phyloP scores from a whole-genome alignment of 2,329 filamentous ascomycete genomes.

The Hymenoscyphus occultus region DNA sequence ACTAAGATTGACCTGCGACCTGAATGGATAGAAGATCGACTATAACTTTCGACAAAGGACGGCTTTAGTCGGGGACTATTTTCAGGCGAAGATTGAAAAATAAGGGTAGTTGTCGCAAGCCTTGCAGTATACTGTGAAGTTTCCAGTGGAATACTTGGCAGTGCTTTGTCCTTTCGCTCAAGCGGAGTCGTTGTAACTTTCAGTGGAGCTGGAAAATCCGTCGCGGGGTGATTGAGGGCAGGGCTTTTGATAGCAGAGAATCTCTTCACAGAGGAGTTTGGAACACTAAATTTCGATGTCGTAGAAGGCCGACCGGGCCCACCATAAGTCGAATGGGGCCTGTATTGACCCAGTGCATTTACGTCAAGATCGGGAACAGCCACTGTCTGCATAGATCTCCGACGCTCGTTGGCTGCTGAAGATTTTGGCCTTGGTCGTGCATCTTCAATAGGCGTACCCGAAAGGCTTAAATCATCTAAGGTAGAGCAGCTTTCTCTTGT shows the following conservation, averaged over 20 bases:
- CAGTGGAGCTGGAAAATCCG: slow-evolving; percentile 4
- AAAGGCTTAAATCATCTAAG: slow-evolving; percentile 26
- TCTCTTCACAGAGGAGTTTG: slow-evolving; percentile 29
- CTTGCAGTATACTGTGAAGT: not conserved
- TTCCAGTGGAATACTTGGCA: slow-evolving; percentile 14
- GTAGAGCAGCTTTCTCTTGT: slow-evolving; percentile 49
- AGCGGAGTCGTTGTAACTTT: slow-evolving; percentile 11
- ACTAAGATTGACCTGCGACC: slow-evolving; percentile 24
- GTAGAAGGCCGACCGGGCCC: slow-evolving; percentile 18
- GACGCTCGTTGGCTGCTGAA: slow-evolving; percentile 30
- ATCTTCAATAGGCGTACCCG: slow-evolving; percentile 24
- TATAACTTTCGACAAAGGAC: not conserved
- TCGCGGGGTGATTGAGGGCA: not conserved
- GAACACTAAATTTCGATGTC: slow-evolving; percentile 35
- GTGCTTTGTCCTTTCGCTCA: slow-evolving; percentile 4
- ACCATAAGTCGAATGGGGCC: slow-evolving; percentile 29
- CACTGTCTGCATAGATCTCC: slow-evolving; percentile 34
- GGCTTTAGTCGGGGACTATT: not conserved
- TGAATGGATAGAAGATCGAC: not conserved
- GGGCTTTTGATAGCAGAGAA: slow-evolving; percentile 22
- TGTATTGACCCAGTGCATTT: slow-evolving; percentile 19
- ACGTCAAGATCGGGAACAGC: slow-evolving; percentile 23
- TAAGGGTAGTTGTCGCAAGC: not conserved
- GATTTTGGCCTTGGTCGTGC: slow-evolving; percentile 29
- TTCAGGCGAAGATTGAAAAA: not conserved